These are phyloP conservation scores for Kurtzmaniella cleridarum DNA, from an alignment of 805 yeast genomes.

Conservation along the genomic window DNA sequence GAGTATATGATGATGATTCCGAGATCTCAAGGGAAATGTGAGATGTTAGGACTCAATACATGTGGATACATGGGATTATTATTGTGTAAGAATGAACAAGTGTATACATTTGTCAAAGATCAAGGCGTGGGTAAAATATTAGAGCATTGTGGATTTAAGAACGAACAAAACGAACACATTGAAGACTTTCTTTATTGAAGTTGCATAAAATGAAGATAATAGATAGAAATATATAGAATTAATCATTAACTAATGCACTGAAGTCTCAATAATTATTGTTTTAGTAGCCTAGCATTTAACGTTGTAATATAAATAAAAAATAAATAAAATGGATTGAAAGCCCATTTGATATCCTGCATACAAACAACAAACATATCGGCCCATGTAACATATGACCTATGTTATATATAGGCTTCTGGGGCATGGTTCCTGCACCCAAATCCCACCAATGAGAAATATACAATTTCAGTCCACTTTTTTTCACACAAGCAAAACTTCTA, in stretches of 20 bases:
- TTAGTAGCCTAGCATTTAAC: no score
- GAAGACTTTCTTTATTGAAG: constrained; percentile 58
- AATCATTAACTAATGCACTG: constrained; percentile 13
- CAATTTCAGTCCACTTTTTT: constrained; percentile 3
- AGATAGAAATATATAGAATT: no score
- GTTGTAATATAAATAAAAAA: no score
- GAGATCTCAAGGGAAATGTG: constrained; percentile 52
- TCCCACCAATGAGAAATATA: constrained; percentile 4
- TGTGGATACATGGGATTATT: constrained; percentile 77
- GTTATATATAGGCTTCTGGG: neutral
- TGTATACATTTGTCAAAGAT: constrained; percentile 40
- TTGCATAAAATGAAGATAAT: constrained; percentile 18
- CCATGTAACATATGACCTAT: no score
- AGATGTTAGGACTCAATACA: constrained; percentile 63
- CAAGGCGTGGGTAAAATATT: constrained; percentile 52
- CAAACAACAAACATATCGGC: no score
- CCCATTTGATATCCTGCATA: no score
- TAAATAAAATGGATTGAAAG: no score
- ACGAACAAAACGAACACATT: constrained; percentile 49
- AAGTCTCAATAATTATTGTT: no score
- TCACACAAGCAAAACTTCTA: constrained; percentile 1
- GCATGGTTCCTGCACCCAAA: neutral
- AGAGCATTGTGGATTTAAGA: constrained; percentile 61
- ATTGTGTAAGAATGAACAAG: constrained; percentile 63
- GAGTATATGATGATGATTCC: constrained; percentile 88